Base-by-base conservation (phyloP, 257 asterid species). In the Mentha longifolia region DNA sequence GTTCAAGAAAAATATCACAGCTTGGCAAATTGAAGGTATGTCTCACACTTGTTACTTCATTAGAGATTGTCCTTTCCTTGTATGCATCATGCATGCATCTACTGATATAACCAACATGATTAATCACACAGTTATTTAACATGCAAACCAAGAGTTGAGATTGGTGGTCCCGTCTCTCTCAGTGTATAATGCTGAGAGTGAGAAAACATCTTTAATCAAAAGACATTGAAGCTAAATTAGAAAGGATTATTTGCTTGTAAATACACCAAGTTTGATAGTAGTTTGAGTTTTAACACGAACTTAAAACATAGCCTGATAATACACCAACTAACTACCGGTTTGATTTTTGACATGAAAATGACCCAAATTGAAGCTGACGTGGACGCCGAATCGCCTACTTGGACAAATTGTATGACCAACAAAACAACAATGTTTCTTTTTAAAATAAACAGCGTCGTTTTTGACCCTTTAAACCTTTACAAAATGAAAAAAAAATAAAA, bases 21-120 rank as follows among this genome's bases (percentile, higher is more conserved):
- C 73, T 41, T 67, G 69, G 45, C 74, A 65, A 43, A 47, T 55
- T 46, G 65, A 64, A 67, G 80, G 84, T 73, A 71, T 28, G 25
- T 28, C 65, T 19, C 61, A 45, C 5, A 35, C 2, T 10, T 42
- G 14, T 67, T 59, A 15, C 73, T 39, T 37, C 61, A 63, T 25
- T 49, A 45, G 13, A 17, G 17, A 49, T 45, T 67, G 14, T 35
- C 8, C 39, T 35, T 35, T 35, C 6, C 41, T 6, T 25, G 30
- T 33, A n/a, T 50, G 25, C 42, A 41, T 46, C 66, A 68, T 43
- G 58, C 70, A 16, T 49, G 63, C 19, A 41, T 41, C 58, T 22
- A 31, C 58, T 56, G 3, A 39, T 20, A 11, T 43, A 12, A 20
- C 19, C n/a, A 45, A 62, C 30, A 28, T 55, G 37, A 67, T 31